Base-by-base conservation (phyloP, 805 yeast species). In the Candida loeiensis region DNA sequence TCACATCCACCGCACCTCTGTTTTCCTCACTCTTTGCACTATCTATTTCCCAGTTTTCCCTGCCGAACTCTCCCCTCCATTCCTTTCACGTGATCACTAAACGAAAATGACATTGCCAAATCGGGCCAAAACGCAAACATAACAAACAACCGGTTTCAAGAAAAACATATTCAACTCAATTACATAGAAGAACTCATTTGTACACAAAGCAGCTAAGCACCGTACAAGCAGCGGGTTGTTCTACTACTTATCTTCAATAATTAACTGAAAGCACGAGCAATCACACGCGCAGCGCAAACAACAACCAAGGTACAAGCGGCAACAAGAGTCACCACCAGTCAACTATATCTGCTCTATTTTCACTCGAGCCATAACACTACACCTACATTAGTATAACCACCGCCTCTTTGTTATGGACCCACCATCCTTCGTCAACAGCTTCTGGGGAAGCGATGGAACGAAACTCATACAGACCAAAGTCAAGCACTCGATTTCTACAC, bases 381-480 rank as follows among this genome's bases (percentile, higher is more conserved):
- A 9, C 16, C 17, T 27, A 12, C 31, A 27, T 11, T 13, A 25
- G n/a, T n/a, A n/a, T n/a, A n/a, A n/a, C n/a, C 24, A 21, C 24
- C 24, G 9, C 24, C 6, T 7, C 24, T 21, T 7, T 9, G 9
- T 9, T 21, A 27, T 27, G 31, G 11, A 27, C 17, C 7, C 31
- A 13, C 31, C 31, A 5, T 13, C 31, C n/a, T 74, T 73, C 43
- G 70, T 66, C 40, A 69, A 69, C 51, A 65, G 59, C 53, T 75
- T 75, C 54, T 75, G 80, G 80, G 79, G 86, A 77, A 81, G 81
- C 40, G 82, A 79, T 36, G 88, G 93, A 4, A 76, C 78, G 32
- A 64, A 63, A 11, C 67, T 71, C 8, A 61, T 87, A 14, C 70
- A 76, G 38, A 71, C 66, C 45, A 74, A 81, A 43, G 73, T 83